Conservation (phyloP, 305 asterid species). For the Solanum chacoense region DNA sequence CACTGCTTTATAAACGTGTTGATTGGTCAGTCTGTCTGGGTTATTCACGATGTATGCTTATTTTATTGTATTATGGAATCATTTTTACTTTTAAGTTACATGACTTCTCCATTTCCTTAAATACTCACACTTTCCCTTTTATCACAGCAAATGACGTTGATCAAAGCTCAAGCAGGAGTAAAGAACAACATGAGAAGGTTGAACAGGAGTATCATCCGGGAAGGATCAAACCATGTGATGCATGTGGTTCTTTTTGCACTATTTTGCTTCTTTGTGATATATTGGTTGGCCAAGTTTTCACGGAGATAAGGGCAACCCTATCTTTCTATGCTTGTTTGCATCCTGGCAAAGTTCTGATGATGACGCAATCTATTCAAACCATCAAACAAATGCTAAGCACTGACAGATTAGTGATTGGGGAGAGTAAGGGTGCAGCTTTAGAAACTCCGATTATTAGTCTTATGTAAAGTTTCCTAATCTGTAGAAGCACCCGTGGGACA, state of each 20-base stretch:
- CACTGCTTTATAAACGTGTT: neutral
- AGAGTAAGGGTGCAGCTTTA: neutral
- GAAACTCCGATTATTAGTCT: neutral
- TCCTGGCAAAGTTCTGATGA: neutral
- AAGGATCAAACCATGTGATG: slow-evolving; percentile 69
- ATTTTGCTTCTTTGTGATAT: slow-evolving; percentile 48
- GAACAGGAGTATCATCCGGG: slow-evolving; percentile 62
- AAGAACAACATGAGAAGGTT: slow-evolving; percentile 75
- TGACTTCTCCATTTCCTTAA: neutral
- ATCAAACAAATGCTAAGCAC: neutral
- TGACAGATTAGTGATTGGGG: neutral
- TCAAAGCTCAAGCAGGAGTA: slow-evolving; percentile 92
- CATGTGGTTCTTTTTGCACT: slow-evolving; percentile 78
- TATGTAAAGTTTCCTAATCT: neutral
- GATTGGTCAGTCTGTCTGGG: neutral
- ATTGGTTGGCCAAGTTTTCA: slow-evolving; percentile 47
- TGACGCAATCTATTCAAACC: neutral
- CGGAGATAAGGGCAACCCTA: slow-evolving; percentile 25
- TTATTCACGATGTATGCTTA: neutral
- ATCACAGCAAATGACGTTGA: slow-evolving; percentile 69
- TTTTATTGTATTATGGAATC: neutral
- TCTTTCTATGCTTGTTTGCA: neutral
- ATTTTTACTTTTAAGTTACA: neutral
- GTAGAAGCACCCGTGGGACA: neutral
- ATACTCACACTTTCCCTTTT: neutral